Conservation (phyloP, 352 stramenopile species). For the Globisporangium nagaii region DNA sequence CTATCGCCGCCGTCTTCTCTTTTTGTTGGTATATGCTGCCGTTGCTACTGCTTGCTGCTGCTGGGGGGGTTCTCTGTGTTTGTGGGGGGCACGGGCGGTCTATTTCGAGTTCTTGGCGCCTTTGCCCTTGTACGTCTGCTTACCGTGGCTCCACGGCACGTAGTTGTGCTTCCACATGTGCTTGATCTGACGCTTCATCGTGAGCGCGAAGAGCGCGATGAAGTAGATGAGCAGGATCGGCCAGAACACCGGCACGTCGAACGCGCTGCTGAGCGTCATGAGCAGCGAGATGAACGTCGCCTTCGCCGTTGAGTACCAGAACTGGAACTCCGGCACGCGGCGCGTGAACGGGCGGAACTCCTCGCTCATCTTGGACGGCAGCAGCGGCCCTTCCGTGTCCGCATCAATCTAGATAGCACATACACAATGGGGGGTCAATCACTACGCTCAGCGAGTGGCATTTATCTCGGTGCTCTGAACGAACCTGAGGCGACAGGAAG, state of each 20-base stretch:
- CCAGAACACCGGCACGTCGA: slow-evolving; percentile 99
- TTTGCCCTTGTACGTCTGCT: slow-evolving; percentile 92
- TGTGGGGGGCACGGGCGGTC: too few species aligned
- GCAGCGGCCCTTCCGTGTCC: slow-evolving; percentile 83
- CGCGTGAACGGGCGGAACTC: slow-evolving; percentile 91
- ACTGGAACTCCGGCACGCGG: slow-evolving; percentile 98
- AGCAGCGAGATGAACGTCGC: slow-evolving; percentile 89
- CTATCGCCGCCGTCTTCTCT: too few species aligned
- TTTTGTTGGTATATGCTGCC: too few species aligned
- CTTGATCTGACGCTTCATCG: slow-evolving; percentile 99
- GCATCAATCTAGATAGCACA: slow-evolving; percentile 54
- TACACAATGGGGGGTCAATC: background rate
- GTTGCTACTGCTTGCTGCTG: too few species aligned
- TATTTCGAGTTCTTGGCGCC: slow-evolving; percentile 72
- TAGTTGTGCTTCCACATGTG: slow-evolving; percentile 99
- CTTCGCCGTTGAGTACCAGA: slow-evolving; percentile 93
- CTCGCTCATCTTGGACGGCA: slow-evolving; percentile 89
- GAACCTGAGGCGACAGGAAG: slow-evolving; percentile 97
- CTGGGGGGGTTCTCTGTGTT: too few species aligned
- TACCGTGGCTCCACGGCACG: slow-evolving; percentile 95
- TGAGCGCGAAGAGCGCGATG: slow-evolving; percentile 97
- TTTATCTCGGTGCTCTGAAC: background rate
- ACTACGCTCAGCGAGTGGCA: background rate
- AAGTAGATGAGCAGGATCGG: slow-evolving; percentile 99
- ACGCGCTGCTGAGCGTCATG: slow-evolving; percentile 98